A percentile compares a stretch with the other conserved stretches of the same genome.
Evolutionary conservation across 2,329 filamentous ascomycete species (phyloP).

Genomic region (Hymenoscyphus albidus): DNA sequence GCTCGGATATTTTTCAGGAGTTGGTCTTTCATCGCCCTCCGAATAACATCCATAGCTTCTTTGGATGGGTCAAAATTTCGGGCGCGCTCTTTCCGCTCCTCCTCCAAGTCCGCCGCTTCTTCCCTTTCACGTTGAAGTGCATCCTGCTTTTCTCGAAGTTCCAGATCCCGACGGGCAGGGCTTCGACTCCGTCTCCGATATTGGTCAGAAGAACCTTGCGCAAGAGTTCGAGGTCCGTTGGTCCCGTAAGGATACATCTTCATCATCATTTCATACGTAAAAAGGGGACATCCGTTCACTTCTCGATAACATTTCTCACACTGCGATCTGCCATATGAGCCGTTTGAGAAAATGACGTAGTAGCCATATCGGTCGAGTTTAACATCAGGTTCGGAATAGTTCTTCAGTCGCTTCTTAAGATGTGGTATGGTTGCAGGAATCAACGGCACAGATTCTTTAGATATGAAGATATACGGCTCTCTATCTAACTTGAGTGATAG

Average conservation of each 20-base stretch:
- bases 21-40: slow-evolving; percentile 79
- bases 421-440: slow-evolving; percentile 82
- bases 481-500: slow-evolving; percentile 67
- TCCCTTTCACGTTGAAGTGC: slow-evolving; percentile 64
- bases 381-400: slow-evolving; percentile 76
- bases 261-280: slow-evolving; percentile 93
- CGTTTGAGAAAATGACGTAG: slow-evolving; percentile 85
- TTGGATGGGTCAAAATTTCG: slow-evolving; percentile 85
- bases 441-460: slow-evolving; percentile 82
- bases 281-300: slow-evolving; percentile 78
- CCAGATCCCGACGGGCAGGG: slow-evolving; percentile 39
- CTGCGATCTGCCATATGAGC: slow-evolving; percentile 70
- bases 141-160: slow-evolving; percentile 59
- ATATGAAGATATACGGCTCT: slow-evolving; percentile 86
- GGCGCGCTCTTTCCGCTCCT: slow-evolving; percentile 84
- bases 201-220: slow-evolving; percentile 15
- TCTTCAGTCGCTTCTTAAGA: slow-evolving; percentile 83
- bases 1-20: slow-evolving; percentile 85
- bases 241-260: slow-evolving; percentile 56
- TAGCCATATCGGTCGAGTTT: slow-evolving; percentile 83
- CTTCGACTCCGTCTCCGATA: slow-evolving; percentile 41
- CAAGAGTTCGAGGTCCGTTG: slow-evolving; percentile 19
- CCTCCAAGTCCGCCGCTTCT: slow-evolving; percentile 77
- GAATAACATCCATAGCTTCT: slow-evolving; percentile 76
- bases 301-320: slow-evolving; percentile 74